Evolutionary conservation across 1,139 yeast species (phyloP), one percentile per base, ranked within the genome.

Genomic region (Eremothecium gossypii): DNA sequence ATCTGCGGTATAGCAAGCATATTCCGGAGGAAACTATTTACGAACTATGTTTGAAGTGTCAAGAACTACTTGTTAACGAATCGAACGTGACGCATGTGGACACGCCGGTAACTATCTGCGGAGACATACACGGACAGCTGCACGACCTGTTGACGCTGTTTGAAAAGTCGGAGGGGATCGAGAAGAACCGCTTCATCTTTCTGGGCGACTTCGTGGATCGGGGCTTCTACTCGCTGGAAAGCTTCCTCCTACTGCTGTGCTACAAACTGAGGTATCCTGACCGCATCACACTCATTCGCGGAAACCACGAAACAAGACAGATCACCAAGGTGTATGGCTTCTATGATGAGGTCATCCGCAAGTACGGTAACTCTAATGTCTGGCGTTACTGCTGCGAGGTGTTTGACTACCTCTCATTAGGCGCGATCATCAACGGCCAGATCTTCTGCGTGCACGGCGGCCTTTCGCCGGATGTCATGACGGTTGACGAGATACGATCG

Each of bases 361-460:
- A 91, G 65, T 91, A 91, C 63, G 98, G 98, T 28, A 77, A 84
- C 47, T 95, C 96, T 45, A 86, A 85, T 51, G 97, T 91, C 31
- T 91, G 98, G 98, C 79, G 78, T 48, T 70, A 73, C 60, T 77
- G 78, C 57, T 76, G 82, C 46, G 82, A 77, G 55, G 78, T 91
- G 54, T 91, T 91, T 67, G 98, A 93, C 65, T 93, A 85, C 64
- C 74, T 91, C 64, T 91, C 97, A 34, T 76, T 91, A 50, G 93
- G 96, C 12, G 98, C 98, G 11, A 73, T 89, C 45, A 93, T 91
- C 39, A 82, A 73, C 34, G 50, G 66, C 47, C 61, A 76, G 59
- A 83, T 91, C 38, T 87, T 91, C 67, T 91, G 98, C 65, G 79
- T 91, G 45, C 98, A 91, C 68, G 98, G 98, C 39, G 98, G 98